Conservation (phyloP, 2,329 filamentous ascomycete species). For the Dactylellina cionopaga region DNA sequence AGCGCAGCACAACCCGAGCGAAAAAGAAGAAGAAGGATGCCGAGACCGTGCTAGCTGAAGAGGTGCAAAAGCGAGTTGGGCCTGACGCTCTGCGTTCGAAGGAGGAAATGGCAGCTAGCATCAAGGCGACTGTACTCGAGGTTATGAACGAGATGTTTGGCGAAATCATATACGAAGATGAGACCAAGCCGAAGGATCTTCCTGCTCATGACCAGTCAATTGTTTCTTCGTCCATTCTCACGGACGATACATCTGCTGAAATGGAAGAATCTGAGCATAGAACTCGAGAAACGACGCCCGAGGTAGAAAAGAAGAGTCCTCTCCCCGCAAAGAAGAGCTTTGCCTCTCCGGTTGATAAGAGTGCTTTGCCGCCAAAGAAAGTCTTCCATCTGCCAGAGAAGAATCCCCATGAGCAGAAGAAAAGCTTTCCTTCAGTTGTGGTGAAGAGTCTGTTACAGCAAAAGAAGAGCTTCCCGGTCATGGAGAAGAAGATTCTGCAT, state of each 20-base stretch:
- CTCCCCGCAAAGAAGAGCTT: conserved; percentile 16
- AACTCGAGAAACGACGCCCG: conserved; percentile 46
- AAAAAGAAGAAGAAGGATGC: conserved; percentile 46
- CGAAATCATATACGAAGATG: conserved; percentile 51
- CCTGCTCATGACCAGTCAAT: conserved; percentile 19
- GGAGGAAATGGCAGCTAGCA: conserved; percentile 44
- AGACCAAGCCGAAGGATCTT: conserved; percentile 22
- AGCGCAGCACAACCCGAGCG: conserved; percentile 44
- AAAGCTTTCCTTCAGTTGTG: too few species aligned
- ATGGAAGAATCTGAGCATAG: conserved; percentile 19
- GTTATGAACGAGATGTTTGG: conserved; percentile 51
- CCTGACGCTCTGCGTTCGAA: conserved; percentile 39
- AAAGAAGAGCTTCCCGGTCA: too few species aligned
- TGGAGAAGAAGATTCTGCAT: too few species aligned
- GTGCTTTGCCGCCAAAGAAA: too few species aligned
- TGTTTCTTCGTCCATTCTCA: conserved; percentile 23
- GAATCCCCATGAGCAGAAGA: too few species aligned
- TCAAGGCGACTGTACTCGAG: conserved; percentile 45
- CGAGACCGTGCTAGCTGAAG: conserved; percentile 33
- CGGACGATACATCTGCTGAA: conserved; percentile 14
- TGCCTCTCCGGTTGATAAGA: conserved; percentile 6
- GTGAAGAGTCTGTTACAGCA: too few species aligned
- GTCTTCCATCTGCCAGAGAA: conserved; percentile 5
- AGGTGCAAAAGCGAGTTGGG: conserved; percentile 46
- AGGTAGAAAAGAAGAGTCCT: conserved; percentile 21